phyloP scores from a whole-genome alignment of 1,284 basidiomycete species.

The Austropuccinia psidii region DNA sequence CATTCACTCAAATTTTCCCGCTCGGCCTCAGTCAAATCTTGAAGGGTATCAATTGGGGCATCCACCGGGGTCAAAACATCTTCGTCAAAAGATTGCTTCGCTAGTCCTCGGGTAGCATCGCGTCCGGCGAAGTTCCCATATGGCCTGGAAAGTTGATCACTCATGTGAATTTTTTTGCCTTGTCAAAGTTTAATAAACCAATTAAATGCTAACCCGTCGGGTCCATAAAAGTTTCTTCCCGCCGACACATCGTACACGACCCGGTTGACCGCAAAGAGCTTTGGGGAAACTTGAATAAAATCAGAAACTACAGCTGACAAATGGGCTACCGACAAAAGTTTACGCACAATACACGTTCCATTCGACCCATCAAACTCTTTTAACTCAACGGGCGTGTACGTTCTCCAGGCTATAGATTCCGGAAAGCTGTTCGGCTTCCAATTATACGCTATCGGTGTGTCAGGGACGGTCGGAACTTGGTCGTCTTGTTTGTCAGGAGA shows the following conservation, averaged over 20 bases:
- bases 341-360: slow-evolving; percentile 22
- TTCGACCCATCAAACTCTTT: slow-evolving; percentile 57
- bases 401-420: slow-evolving; percentile 63
- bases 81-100: slow-evolving; percentile 43
- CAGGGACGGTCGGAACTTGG: not conserved
- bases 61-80: slow-evolving; percentile 44
- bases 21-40: slow-evolving; percentile 41
- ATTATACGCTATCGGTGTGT: slow-evolving; percentile 56
- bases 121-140: slow-evolving; percentile 42
- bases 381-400: slow-evolving; percentile 68
- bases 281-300: not conserved
- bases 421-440: slow-evolving; percentile 76
- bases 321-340: not conserved
- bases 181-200: not conserved
- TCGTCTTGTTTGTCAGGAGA: slow-evolving; percentile 25
- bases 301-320: not conserved
- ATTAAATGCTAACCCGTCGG: slow-evolving; percentile 36
- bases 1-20: slow-evolving; percentile 43
- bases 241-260: slow-evolving; percentile 30
- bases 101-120: slow-evolving; percentile 45
- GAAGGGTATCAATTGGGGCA: slow-evolving; percentile 41
- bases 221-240: slow-evolving; percentile 30
- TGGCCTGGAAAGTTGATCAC: not conserved
- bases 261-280: slow-evolving; percentile 30
- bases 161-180: not conserved